These are phyloP conservation scores for Microsporum canis DNA, from an alignment of 2,329 filamentous ascomycete species.

Conservation along the genomic window DNA sequence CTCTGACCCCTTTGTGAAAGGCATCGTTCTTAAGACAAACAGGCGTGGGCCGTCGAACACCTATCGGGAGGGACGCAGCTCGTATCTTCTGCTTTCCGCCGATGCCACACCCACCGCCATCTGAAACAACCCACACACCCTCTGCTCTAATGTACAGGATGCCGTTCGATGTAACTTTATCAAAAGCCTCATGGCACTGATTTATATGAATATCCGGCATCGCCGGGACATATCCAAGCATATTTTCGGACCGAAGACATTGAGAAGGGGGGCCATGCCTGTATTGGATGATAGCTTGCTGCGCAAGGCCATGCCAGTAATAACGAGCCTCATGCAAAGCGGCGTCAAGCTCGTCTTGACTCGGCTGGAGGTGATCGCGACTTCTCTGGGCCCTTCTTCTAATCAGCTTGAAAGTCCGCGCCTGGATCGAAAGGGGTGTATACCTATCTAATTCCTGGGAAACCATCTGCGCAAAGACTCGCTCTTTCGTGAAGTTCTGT, in stretches of 20 bases:
- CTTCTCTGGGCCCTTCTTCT: background rate
- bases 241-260: background rate
- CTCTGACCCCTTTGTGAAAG: background rate
- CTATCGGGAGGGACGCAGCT: conserved; percentile 3
- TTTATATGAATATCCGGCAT: conserved; percentile 3
- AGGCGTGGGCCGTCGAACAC: background rate
- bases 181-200: background rate
- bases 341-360: background rate
- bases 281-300: conserved; percentile 3
- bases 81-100: conserved; percentile 5
- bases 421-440: background rate
- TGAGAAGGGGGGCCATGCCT: background rate
- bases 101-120: conserved; percentile 1
- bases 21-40: background rate
- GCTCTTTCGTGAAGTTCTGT: background rate
- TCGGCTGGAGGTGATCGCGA: conserved; percentile 3
- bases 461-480: background rate
- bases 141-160: conserved; percentile 1
- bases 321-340: background rate
- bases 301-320: conserved; percentile 7
- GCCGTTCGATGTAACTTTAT: background rate
- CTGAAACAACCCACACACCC: conserved; percentile 1
- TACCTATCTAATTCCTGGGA: background rate
- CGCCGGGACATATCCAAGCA: conserved; percentile 3
- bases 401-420: background rate